Evolutionary conservation across 75 land plant genomes (phyloP).

Genomic region (Cunninghamia lanceolata): DNA sequence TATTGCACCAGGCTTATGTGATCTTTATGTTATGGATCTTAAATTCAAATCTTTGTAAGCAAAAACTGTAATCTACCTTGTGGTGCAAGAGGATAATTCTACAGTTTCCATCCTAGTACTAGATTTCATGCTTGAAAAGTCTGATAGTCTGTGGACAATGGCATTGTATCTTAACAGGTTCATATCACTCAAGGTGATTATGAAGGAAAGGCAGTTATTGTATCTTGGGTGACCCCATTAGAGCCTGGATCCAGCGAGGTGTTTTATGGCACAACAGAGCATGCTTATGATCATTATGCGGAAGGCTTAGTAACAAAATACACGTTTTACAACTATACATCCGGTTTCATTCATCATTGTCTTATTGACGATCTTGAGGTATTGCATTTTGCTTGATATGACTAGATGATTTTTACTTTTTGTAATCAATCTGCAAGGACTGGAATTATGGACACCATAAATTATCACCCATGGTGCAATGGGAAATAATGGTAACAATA

Average conservation of each 20-base stretch:
- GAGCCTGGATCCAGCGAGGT: conserved; percentile 58
- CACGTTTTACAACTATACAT: conserved; percentile 58
- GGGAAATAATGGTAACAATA: not conserved
- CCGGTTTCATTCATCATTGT: conserved; percentile 67
- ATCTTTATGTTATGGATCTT: not conserved
- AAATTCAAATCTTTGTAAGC: not conserved
- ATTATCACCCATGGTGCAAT: not conserved
- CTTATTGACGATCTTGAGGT: conserved; percentile 31
- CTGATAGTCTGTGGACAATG: not conserved
- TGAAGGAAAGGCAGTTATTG: conserved; percentile 75
- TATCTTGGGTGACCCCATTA: conserved; percentile 75
- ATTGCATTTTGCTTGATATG: not conserved
- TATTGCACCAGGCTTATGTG: not conserved
- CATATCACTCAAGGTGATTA: conserved; percentile 93
- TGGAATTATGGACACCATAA: not conserved
- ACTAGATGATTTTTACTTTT: not conserved
- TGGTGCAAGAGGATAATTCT: not conserved
- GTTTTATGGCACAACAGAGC: conserved; percentile 50
- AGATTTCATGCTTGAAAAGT: not conserved
- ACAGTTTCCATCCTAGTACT: not conserved
- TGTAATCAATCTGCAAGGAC: not conserved
- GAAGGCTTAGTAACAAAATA: conserved; percentile 37
- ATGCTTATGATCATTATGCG: conserved; percentile 27
- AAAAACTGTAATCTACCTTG: not conserved
- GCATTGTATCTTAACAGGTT: conserved; percentile 39